Evolutionary conservation across 495 filamentous ascomycete genomes (phyloP), one percentile per base, ranked within the genome.

Genomic region (Pyronema omphalodes): DNA sequence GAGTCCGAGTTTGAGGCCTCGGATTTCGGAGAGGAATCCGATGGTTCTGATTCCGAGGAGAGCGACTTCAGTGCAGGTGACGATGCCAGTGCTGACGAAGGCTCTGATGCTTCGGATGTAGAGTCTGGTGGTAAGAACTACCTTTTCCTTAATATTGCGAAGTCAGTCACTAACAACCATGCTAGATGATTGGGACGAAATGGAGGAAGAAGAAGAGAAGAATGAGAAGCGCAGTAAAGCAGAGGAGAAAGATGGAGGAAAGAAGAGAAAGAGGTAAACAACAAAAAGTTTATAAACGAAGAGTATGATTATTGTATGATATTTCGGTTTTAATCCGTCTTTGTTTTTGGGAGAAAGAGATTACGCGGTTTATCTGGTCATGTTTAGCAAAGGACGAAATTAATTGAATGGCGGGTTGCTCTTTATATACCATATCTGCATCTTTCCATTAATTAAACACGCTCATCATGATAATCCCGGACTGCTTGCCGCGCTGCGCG

Each of bases 1-100:
- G 93, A 95, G 66, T 84, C 79, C 17, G 86, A 81, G 37, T 99
- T 94, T 63, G 93, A 99, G 70, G 80, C 91, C 45, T 77, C 73
- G 23, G 89, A 93, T 54, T 81, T 78, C 7, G 91, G 94, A 29
- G 88, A 81, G 40, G 79, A 78, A 46, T 80, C 74, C 3, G 84
- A 84, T 50, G 86, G 86, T 66, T 85, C 80, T 19, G 84, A 78
- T 45, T 85, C 88, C 61, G 88, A 93, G 40, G 91, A 89, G 39
- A 86, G 80, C 18, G 88, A 94, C 15, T 96, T 87, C 65, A 88
- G 94, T 67, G 88, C 75, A 67, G 23, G 23, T 29, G 65, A 80
- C 64, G 19, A 80, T 69, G 37, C 76, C 55, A 33, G 74, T 72
- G 53, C 76, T 58, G 57, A 81, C 36, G 68, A 75, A 79, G 52